Evolutionary conservation across 352 stramenopile genomes (phyloP).

Genomic region (Globisporangium takayamanum): DNA sequence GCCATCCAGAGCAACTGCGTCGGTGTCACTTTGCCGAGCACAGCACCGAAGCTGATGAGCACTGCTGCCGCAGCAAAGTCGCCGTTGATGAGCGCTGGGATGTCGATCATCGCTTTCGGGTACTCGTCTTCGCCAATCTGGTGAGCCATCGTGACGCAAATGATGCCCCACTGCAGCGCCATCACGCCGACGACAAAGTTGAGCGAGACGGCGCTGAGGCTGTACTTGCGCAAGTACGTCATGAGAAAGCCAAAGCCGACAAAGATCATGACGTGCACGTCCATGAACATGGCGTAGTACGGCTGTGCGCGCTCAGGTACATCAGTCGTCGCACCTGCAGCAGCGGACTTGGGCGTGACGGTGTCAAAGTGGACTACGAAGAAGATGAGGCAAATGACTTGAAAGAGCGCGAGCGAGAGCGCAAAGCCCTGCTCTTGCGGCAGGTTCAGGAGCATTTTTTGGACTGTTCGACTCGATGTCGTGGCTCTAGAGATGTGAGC

Average conservation of each 20-base stretch:
- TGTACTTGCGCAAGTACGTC: constrained; percentile 85
- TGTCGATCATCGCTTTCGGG: constrained; percentile 43
- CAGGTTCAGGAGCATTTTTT: constrained; percentile 11
- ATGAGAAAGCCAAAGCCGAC: constrained; percentile 87
- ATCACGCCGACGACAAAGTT: constrained; percentile 74
- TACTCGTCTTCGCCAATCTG: constrained; percentile 45
- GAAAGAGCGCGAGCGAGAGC: constrained; percentile 31
- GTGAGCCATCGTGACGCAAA: constrained; percentile 53
- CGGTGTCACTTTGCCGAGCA: constrained; percentile 71
- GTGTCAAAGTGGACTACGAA: constrained; percentile 45
- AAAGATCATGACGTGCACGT: constrained; percentile 84
- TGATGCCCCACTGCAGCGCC: constrained; percentile 62
- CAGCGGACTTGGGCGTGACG: constrained; percentile 21
- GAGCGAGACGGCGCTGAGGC: constrained; percentile 62
- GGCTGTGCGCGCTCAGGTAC: constrained; percentile 4
- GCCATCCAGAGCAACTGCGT: constrained; percentile 74
- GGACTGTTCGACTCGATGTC: not conserved
- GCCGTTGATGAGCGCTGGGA: constrained; percentile 64
- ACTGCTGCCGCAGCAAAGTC: constrained; percentile 75
- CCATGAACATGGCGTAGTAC: constrained; percentile 63
- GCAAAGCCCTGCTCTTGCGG: constrained; percentile 33
- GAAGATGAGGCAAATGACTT: constrained; percentile 37
- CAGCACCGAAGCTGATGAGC: constrained; percentile 74
- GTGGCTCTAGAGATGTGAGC: not conserved
- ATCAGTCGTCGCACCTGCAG: constrained; percentile 3